Base-by-base conservation (phyloP, 495 filamentous ascomycete genomes). In the Aspergillus funiculosus region DNA sequence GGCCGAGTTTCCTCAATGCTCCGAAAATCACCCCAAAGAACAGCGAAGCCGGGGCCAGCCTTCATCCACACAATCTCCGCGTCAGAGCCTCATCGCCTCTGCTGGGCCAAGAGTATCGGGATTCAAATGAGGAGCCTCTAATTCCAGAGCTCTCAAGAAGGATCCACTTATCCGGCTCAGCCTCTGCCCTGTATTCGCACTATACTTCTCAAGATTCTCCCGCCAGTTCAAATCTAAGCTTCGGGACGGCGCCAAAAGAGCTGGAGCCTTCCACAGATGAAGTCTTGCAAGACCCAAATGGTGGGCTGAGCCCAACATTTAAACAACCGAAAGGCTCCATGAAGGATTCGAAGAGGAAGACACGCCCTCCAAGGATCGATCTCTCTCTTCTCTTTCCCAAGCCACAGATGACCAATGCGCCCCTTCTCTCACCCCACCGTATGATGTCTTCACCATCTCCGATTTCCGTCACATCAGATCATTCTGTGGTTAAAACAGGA, bases 381-480 rank as follows among this genome's bases (percentile, higher is more conserved):
- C 59, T 74, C 10, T 74, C 71, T 14, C 46, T 69, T 2, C 52
- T 74, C 14, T 74, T 74, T 48, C 71, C 71, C 8, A 74, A 72
- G 46, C 71, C 71, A 1, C 59, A 61, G 22, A 48, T 63, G 18
- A 50, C 36, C 14, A 31, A 51, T 11, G 45, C 61, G 8, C 67
- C 62, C 27, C 59, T 73, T 17, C 50, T 74, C 11, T 74, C 71
- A 3, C 71, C 71, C 8, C 71, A 73, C 25, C 65, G 69, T 3
- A 62, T 71, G 58, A 66, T 66, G 8, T 46, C 60, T n/a, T 74
- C 71, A 0, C 71, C 71, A 1, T 69, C 71, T 5, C 59, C 69
- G 1, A 59, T 72, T 24, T 70, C 69, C 4, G 53, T 63, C 0
- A 48, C 36, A n/a, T 63, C 65, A 6, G 66, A 67, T 31, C 48